Evolutionary conservation across 768 basidiomycete species (phyloP), one percentile per base, ranked within the genome.

Genomic region (Rhizopogon vulgaris): DNA sequence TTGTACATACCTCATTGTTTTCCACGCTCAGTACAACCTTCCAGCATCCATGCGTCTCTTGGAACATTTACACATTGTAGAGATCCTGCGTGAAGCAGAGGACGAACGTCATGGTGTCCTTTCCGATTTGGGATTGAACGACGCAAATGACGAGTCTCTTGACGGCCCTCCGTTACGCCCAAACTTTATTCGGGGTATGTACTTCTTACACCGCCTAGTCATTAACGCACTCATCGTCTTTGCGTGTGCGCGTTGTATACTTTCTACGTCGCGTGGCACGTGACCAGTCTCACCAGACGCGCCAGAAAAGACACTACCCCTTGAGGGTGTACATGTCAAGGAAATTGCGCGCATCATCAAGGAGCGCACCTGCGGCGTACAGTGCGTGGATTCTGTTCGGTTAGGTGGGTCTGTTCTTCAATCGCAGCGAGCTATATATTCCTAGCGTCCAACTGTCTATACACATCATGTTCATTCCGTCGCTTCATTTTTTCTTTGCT

Each of bases 1-100:
- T n/a, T n/a, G n/a, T n/a, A n/a, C n/a, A n/a, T n/a, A n/a, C n/a
- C n/a, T n/a, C n/a, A n/a, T n/a, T n/a, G 8, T 32, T 14, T 38
- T 2, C 1, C 12, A 32, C 43, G 12, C 14, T 22, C 18, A 88
- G 84, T 88, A 87, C 59, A 84, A 87, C 60, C 71, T 90, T 15
- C 85, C 88, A 0, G 80, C 85, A 4, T 88, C 85, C 60, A 71
- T 90, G 66, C 80, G 87, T 17, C 73, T 90, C 30, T 64, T 90
- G 14, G 87, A 90, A 63, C 82, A 84, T 3, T 78, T 85, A 1
- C 83, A 89, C 60, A 75, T 80, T 25, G 77, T 78, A 6, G 88
- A 90, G 61, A 78, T 89, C 12, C 71, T 90, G 1, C 78, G 83
- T 9, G 83, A 81, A 51, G 80, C 82, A 12, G 85, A 84, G 1